phyloP scores from a whole-genome alignment of 305 asterid genomes.

The Lippia alba region DNA sequence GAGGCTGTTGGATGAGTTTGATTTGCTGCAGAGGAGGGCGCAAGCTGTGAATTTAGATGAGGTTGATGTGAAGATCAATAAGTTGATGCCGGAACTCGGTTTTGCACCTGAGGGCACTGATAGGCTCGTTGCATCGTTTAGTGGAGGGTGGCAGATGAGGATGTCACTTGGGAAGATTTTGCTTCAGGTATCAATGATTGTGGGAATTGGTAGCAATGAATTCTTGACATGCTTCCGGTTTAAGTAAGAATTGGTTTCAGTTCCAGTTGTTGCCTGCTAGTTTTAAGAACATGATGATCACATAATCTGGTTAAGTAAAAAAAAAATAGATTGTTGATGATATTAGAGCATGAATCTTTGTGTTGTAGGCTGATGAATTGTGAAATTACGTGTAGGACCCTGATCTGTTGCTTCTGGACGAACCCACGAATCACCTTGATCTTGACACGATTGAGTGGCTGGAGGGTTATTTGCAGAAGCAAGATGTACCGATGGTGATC shows the following conservation, averaged over 20 bases:
- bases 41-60: conserved; percentile 94
- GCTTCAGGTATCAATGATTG: conserved; percentile 68
- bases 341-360: conserved; percentile 10
- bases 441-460: conserved; percentile 99
- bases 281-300: conserved; percentile 9
- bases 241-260: conserved; percentile 21
- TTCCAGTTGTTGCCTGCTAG: conserved; percentile 4
- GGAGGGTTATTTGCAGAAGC: conserved; percentile 91
- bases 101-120: conserved; percentile 86
- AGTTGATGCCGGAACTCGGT: conserved; percentile 94
- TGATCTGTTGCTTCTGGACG: conserved; percentile 89
- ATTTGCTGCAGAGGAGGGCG: conserved; percentile 94
- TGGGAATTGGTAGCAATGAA: conserved; percentile 49
- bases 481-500: conserved; percentile 98
- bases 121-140: conserved; percentile 95
- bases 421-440: conserved; percentile 98
- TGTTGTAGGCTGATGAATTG: conserved; percentile 32
- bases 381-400: conserved; percentile 72
- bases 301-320: not conserved
- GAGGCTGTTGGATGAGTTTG: conserved; percentile 96
- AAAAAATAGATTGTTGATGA: not conserved
- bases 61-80: conserved; percentile 87
- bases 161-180: conserved; percentile 96
- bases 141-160: conserved; percentile 99
- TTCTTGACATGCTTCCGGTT: conserved; percentile 6